These are phyloP conservation scores for Emericellopsis atlantica DNA, from an alignment of 2,329 filamentous ascomycete species.

Conservation along the genomic window DNA sequence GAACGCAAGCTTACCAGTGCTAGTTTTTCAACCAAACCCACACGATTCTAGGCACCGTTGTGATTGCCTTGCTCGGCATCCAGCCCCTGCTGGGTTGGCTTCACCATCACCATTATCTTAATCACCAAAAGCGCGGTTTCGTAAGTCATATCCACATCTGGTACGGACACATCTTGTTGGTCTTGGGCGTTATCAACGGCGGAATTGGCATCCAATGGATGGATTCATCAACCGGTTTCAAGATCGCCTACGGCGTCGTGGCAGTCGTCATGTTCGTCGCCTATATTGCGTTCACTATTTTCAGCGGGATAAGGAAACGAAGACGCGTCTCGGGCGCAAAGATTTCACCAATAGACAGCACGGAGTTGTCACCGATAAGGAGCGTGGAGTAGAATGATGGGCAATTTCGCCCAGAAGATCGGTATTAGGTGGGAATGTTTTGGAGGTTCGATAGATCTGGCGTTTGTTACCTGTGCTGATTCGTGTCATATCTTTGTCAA, in stretches of 20 bases:
- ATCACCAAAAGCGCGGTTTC: slow-evolving; percentile 30
- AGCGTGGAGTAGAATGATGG: no score
- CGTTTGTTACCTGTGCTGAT: no score
- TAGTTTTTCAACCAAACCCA: slow-evolving; percentile 42
- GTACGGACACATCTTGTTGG: slow-evolving; percentile 45
- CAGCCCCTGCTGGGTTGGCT: slow-evolving; percentile 45
- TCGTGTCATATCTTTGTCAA: no score
- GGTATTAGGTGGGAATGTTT: no score
- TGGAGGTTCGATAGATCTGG: no score
- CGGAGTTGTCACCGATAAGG: no score
- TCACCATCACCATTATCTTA: slow-evolving; percentile 42
- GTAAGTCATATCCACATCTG: slow-evolving; percentile 48
- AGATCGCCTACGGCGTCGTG: slow-evolving; percentile 44
- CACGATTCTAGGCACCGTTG: slow-evolving; percentile 40
- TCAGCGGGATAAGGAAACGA: slow-evolving; percentile 3
- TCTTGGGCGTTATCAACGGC: slow-evolving; percentile 50
- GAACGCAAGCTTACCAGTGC: slow-evolving; percentile 6
- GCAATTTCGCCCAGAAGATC: no score
- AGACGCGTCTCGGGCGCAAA: background rate
- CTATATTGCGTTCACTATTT: slow-evolving; percentile 24
- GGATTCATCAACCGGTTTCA: slow-evolving; percentile 20
- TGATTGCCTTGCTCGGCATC: slow-evolving; percentile 39
- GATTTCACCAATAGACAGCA: no score
- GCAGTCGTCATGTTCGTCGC: slow-evolving; percentile 31
- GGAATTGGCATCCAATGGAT: slow-evolving; percentile 45